phyloP scores from a whole-genome alignment of 805 yeast genomes.

The Kregervanrija fluxuum region DNA sequence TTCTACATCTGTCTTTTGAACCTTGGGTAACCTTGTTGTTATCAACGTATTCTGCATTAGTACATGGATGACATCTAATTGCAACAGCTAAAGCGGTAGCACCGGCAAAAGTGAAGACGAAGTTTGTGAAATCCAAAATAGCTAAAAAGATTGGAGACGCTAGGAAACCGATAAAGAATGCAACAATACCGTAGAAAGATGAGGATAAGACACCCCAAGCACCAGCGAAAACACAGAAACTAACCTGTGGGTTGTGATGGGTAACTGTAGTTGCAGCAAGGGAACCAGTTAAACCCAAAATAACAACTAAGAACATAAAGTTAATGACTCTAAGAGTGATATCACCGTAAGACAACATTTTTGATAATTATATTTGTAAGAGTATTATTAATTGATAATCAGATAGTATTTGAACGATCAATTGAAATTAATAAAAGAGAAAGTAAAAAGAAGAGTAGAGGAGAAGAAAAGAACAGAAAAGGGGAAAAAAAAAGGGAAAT shows the following conservation, averaged over 20 bases:
- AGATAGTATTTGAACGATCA: not conserved
- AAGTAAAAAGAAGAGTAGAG: not conserved
- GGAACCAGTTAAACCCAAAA: constrained; percentile 86
- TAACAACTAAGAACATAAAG: constrained; percentile 68
- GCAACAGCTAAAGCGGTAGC: constrained; percentile 93
- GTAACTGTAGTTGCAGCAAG: constrained; percentile 55
- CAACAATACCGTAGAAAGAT: constrained; percentile 68
- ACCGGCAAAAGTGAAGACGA: constrained; percentile 88
- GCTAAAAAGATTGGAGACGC: constrained; percentile 84
- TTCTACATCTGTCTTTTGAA: constrained; percentile 80
- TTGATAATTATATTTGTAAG: not conserved
- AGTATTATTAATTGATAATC: not conserved
- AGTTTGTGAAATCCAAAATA: constrained; percentile 75
- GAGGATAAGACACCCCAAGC: constrained; percentile 82
- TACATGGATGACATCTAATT: constrained; percentile 80
- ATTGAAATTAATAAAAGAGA: not conserved
- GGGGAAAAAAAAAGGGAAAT: not conserved
- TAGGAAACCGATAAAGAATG: constrained; percentile 67
- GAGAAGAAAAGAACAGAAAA: not conserved
- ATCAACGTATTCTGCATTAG: constrained; percentile 56
- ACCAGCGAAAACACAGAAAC: constrained; percentile 80
- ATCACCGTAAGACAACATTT: constrained; percentile 62
- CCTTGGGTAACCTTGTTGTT: constrained; percentile 70
- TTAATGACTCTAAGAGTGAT: constrained; percentile 65
- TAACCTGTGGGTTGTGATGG: constrained; percentile 70